phyloP scores from a whole-genome alignment of 1,139 yeast species.

The Saccharomyces pastorianus region DNA sequence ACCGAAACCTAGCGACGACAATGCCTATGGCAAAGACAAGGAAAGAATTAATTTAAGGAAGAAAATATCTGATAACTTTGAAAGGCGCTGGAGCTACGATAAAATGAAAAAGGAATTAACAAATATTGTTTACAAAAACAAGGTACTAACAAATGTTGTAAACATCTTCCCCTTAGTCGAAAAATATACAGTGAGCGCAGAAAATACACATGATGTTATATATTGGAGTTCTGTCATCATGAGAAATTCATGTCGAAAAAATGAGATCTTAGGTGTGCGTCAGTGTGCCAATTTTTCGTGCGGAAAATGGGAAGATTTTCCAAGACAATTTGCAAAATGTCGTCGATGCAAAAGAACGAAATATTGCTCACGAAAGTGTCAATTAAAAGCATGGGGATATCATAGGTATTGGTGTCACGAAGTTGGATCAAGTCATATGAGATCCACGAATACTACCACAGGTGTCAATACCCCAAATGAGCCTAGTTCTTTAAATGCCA shows the following conservation, averaged over 20 bases:
- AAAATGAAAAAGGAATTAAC: conserved; percentile 16
- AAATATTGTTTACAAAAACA: conserved; percentile 10
- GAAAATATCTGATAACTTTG: conserved; percentile 2
- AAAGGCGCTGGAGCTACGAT: conserved; percentile 14
- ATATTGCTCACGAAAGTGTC: conserved; percentile 90
- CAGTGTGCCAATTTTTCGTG: conserved; percentile 93
- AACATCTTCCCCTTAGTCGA: conserved; percentile 89
- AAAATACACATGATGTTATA: conserved; percentile 64
- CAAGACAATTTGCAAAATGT: conserved; percentile 91
- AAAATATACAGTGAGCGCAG: conserved; percentile 68
- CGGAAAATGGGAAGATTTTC: conserved; percentile 90
- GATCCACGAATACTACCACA: conserved; percentile 5
- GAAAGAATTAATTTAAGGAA: not conserved
- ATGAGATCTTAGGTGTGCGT: conserved; percentile 85
- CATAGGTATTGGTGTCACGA: conserved; percentile 86
- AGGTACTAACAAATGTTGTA: conserved; percentile 32
- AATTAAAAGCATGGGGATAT: conserved; percentile 82
- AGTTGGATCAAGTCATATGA: conserved; percentile 15
- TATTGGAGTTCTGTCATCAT: conserved; percentile 97
- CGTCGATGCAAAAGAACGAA: conserved; percentile 90
- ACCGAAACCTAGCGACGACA: not conserved
- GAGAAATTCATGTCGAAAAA: conserved; percentile 89
- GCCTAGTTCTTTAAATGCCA: not conserved
- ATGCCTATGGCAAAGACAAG: not conserved
- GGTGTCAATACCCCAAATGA: conserved; percentile 8